Base-by-base conservation (phyloP, 73 alveolate genomes). In the Paramecium primaurelia region DNA sequence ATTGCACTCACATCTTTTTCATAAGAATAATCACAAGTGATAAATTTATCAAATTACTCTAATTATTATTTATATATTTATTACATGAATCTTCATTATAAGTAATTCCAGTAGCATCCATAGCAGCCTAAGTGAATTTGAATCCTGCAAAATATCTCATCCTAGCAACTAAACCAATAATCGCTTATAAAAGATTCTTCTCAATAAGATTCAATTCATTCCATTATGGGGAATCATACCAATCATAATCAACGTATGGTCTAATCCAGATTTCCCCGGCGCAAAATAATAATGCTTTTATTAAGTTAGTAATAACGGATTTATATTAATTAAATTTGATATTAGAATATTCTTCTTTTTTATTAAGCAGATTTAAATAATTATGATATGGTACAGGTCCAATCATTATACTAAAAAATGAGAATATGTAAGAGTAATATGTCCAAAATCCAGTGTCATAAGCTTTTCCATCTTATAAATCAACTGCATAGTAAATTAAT, bases 81-180 rank as follows among this genome's bases (percentile, higher is more conserved):
- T 16, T 8, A 59, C 77, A 59, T 32, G 86, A 7, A 25, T 71
- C 86, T 71, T 58, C 87, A 86, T 75, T 86, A 59, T 86, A 86
- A 16, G 93, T 86, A 20, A 59, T 59, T 9, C 93, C 93, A 3
- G 42, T 38, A 32, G 93, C 93, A 32, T 86, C 71, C 93, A 86
- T 86, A 6, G 86, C 86, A 30, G 93, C 88, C 20, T 86, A 25
- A 9, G 93, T 75, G 20, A 59, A 86, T 86, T 86, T 86, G 44
- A 71, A 86, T 1, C 87, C 93, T 14, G 93, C 84, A 32, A 86
- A 86, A 28, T 86, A 86, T 75, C 84, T 86, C 37, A 86, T 58
- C 37, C 93, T 86, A 14, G 44, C 58, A 9, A 37, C 58, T 37
- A 71, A 34, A 1, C 86, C 86, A 25, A 71, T 71, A 7, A 71